Conservation (phyloP, 805 yeast species). For the Saturnispora serradocipensis region DNA sequence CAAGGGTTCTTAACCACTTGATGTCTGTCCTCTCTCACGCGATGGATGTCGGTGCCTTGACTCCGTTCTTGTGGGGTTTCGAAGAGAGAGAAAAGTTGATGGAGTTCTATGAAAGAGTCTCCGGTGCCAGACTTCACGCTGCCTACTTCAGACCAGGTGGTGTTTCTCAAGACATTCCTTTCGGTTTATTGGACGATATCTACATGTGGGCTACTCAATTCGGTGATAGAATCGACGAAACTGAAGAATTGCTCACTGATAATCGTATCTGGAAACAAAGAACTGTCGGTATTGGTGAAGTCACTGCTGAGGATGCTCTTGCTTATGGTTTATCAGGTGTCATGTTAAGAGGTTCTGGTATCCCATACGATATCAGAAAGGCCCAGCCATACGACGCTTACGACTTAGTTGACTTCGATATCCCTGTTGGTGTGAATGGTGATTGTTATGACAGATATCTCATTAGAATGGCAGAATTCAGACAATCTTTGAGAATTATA, state of each 20-base stretch:
- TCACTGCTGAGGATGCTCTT: constrained; percentile 80
- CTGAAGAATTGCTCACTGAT: constrained; percentile 81
- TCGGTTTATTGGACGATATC: constrained; percentile 79
- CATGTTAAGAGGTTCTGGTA: constrained; percentile 86
- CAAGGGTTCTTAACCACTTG: constrained; percentile 73
- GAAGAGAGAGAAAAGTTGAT: constrained; percentile 88
- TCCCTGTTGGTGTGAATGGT: constrained; percentile 80
- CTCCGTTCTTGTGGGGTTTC: constrained; percentile 91
- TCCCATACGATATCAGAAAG: constrained; percentile 79
- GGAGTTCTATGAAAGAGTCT: constrained; percentile 87
- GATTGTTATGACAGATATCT: constrained; percentile 89
- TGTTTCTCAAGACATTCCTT: constrained; percentile 80
- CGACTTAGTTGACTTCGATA: constrained; percentile 75
- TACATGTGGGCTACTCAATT: constrained; percentile 96
- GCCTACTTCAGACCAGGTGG: constrained; percentile 92
- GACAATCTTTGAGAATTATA: constrained; percentile 82
- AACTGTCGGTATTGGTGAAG: constrained; percentile 69
- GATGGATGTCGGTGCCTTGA: constrained; percentile 91
- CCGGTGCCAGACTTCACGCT: constrained; percentile 83
- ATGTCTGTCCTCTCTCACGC: constrained; percentile 84
- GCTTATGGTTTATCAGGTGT: constrained; percentile 77
- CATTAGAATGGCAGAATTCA: constrained; percentile 83
- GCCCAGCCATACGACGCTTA: constrained; percentile 87
- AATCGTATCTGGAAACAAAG: constrained; percentile 90
- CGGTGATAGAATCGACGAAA: constrained; percentile 86